Evolutionary conservation across 179 eudicot species (phyloP).

Genomic region (Spinacia oleracea): DNA sequence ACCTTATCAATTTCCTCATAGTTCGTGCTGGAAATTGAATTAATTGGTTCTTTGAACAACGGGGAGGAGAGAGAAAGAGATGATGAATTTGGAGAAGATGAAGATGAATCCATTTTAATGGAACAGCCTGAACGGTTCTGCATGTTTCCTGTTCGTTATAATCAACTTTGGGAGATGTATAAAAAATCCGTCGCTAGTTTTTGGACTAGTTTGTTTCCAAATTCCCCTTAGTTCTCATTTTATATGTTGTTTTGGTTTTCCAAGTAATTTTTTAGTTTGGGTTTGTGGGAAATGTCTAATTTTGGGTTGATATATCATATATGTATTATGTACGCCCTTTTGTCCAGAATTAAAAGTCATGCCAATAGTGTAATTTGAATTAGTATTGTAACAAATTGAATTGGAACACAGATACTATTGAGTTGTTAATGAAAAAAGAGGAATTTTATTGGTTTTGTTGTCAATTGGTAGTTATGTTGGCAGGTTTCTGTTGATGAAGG

Average conservation of each 20-base stretch:
- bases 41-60: constrained; percentile 52
- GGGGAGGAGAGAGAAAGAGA: constrained; percentile 26
- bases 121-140: constrained; percentile 53
- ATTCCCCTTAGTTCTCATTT: background rate
- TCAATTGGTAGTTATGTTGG: background rate
- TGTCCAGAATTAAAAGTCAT: too few relatives aligned
- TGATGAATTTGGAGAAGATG: constrained; percentile 8
- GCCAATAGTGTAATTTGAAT: too few relatives aligned
- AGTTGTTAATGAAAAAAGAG: background rate
- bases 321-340: too few relatives aligned
- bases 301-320: background rate
- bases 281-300: background rate
- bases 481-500: background rate
- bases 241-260: background rate
- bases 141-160: constrained; percentile 64
- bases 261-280: background rate
- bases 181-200: constrained; percentile 71
- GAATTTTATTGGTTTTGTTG: background rate
- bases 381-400: too few relatives aligned
- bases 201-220: constrained; percentile 57
- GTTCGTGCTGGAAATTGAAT: background rate
- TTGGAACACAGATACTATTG: too few relatives aligned
- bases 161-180: constrained; percentile 79
- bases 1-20: background rate
- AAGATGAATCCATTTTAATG: constrained; percentile 50